Evolutionary conservation across 129 eudicot species (phyloP), one percentile per base, ranked within the genome.

Genomic region (Glebionis coronaria): DNA sequence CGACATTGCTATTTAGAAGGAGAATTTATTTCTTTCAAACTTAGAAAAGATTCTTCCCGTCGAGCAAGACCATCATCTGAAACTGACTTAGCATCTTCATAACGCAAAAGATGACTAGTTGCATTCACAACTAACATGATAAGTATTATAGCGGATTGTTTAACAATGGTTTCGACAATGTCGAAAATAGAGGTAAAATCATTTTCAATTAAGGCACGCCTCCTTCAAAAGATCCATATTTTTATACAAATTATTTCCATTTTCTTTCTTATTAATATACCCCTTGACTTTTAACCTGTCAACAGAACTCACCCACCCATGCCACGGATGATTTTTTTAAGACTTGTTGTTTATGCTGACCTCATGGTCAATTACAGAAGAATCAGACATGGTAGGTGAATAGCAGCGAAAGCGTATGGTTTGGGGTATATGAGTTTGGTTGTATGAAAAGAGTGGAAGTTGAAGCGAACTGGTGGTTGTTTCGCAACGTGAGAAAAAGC

Each of bases 251-350:
- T 70, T 78, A 16, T 25, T 78, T 45, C 65, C 84, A 44, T 35
- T 70, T 27, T 68, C 81, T 44, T 78, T 54, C 10, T 9, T 61
- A 53, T 68, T 9, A 20, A 93, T 28, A 78, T 94, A 94, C 3
- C 99, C 99, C 68, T 84, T 87, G 53, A 79, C 53, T 70, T 89
- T 89, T 74, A 94, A 73, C 4, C 87, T 77, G 83, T 89, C 93
- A 56, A 94, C 76, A 58, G 89, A 94, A 57, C 61, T 29, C 50
- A 94, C 82, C 99, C 99, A 94, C 79, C 89, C 99, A 0, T 97
- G 93, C 97, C 99, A 94, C 1, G 95, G 92, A 74, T 88, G 92
- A 9, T 68, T 74, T 53, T 72, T 56, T n/a, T n/a, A n/a, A 56
- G 52, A 12, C 44, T 31, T 67, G 29, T 18, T 54, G 51, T n/a